Conservation (phyloP, 805 yeast genomes). For the Wickerhamiella alocasiicola region DNA sequence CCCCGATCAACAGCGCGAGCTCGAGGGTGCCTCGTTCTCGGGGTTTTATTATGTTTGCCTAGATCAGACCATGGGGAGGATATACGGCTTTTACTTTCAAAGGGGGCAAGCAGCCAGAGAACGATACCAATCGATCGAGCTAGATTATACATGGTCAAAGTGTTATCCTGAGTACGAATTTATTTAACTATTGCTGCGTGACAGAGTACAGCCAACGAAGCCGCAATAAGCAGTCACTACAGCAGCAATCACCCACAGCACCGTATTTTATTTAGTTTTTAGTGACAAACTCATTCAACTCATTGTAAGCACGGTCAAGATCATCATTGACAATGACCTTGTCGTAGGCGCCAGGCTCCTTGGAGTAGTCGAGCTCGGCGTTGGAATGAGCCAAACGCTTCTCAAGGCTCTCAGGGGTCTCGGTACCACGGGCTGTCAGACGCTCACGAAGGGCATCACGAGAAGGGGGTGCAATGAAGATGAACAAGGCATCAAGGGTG, state of each 20-base stretch:
- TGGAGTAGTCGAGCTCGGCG: slow-evolving; percentile 78
- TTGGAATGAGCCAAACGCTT: slow-evolving; percentile 80
- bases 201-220: too few species aligned
- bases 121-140: slow-evolving; percentile 9
- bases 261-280: not conserved
- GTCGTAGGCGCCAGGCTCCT: slow-evolving; percentile 82
- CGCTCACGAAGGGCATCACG: slow-evolving; percentile 64
- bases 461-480: slow-evolving; percentile 89
- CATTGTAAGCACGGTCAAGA: slow-evolving; percentile 72
- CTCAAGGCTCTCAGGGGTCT: slow-evolving; percentile 69
- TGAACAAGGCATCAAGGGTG: slow-evolving; percentile 66
- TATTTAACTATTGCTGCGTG: too few species aligned
- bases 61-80: slow-evolving; percentile 60
- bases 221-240: too few species aligned
- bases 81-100: slow-evolving; percentile 63
- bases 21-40: slow-evolving; percentile 70
- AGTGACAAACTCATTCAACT: slow-evolving; percentile 60
- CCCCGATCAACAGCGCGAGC: slow-evolving; percentile 57
- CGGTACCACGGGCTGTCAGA: slow-evolving; percentile 86
- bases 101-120: slow-evolving; percentile 11
- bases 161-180: not conserved
- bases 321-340: slow-evolving; percentile 79
- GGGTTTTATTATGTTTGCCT: slow-evolving; percentile 85
- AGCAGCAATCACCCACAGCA: not conserved
- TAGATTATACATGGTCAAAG: slow-evolving; percentile 1